A percentile compares a stretch with the other conserved stretches of the same genome.
phyloP scores from a whole-genome alignment of 1,284 basidiomycete species.

The Cryptococcus sp. region DNA sequence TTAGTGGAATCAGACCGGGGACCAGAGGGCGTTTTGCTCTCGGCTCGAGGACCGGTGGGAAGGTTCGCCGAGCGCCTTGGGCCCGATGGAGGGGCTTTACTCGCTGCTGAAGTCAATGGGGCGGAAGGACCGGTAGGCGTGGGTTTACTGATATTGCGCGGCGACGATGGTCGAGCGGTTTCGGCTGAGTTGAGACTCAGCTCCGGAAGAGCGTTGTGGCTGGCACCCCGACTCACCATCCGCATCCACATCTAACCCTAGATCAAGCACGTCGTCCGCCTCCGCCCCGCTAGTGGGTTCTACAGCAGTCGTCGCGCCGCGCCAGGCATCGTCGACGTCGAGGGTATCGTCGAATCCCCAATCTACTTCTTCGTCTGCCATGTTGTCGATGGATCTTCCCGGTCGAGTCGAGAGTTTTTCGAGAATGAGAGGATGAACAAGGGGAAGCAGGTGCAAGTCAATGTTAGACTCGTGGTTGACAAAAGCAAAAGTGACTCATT shows the following conservation, averaged over 20 bases:
- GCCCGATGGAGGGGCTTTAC: slow-evolving; percentile 2
- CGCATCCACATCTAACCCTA: slow-evolving; percentile 3
- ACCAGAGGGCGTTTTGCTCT: neutral
- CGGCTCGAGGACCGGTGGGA: neutral
- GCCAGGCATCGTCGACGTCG: slow-evolving; percentile 3
- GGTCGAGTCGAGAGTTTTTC: too few relatives aligned
- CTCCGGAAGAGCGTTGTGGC: too few relatives aligned
- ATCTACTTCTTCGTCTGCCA: slow-evolving; percentile 24
- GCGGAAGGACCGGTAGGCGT: slow-evolving; percentile 5
- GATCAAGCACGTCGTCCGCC: slow-evolving; percentile 7
- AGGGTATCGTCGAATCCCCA: slow-evolving; percentile 17
- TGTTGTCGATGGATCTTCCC: neutral
- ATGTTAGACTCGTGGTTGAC: neutral
- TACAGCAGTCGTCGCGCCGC: neutral
- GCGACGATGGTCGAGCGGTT: neutral
- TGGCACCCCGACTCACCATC: neutral
- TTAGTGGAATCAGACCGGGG: neutral
- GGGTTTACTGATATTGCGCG: neutral
- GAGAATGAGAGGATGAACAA: too few relatives aligned
- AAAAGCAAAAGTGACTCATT: neutral
- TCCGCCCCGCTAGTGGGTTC: neutral
- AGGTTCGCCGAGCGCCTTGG: neutral
- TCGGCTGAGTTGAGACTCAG: neutral
- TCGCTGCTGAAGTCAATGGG: neutral
- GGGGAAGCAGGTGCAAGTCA: too few relatives aligned